Conservation (phyloP, 441 rosid species). For the Mallotus repandus region DNA sequence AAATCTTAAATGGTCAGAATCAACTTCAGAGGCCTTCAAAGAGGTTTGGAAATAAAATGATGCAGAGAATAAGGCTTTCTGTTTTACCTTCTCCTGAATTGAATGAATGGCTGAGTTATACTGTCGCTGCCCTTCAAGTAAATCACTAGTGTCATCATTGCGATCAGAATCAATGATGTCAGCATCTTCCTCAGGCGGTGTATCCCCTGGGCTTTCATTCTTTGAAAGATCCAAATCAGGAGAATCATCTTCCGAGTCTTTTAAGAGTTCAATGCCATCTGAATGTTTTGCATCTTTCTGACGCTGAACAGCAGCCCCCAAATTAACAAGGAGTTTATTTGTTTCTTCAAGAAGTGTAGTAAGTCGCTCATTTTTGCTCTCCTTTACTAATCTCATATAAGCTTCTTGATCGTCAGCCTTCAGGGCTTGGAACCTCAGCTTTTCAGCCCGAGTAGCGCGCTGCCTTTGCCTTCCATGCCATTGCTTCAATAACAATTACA, state of each 20-base stretch:
- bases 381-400: constrained; percentile 95
- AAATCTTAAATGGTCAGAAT: constrained; percentile 10
- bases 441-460: constrained; percentile 98
- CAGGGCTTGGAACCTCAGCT: constrained; percentile 91
- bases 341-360: constrained; percentile 96
- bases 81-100: constrained; percentile 85
- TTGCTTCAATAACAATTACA: constrained; percentile 43
- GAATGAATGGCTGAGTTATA: constrained; percentile 96
- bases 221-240: constrained; percentile 71
- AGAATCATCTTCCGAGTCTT: constrained; percentile 70
- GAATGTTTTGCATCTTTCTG: constrained; percentile 80
- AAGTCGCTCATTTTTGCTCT: constrained; percentile 95
- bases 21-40: constrained; percentile 6
- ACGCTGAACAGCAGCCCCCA: constrained; percentile 99
- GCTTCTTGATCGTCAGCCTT: constrained; percentile 99
- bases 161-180: constrained; percentile 70
- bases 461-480: constrained; percentile 99
- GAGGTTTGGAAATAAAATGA: constrained; percentile 3
- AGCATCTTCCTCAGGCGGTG: constrained; percentile 63
- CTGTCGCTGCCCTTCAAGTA: constrained; percentile 97
- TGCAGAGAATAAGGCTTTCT: constrained; percentile 17
- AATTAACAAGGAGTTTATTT: constrained; percentile 84
- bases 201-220: constrained; percentile 64
- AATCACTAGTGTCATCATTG: constrained; percentile 73
- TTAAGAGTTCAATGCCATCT: constrained; percentile 66